Base-by-base conservation (phyloP, 305 asterid genomes). In the Solanum hybrid region DNA sequence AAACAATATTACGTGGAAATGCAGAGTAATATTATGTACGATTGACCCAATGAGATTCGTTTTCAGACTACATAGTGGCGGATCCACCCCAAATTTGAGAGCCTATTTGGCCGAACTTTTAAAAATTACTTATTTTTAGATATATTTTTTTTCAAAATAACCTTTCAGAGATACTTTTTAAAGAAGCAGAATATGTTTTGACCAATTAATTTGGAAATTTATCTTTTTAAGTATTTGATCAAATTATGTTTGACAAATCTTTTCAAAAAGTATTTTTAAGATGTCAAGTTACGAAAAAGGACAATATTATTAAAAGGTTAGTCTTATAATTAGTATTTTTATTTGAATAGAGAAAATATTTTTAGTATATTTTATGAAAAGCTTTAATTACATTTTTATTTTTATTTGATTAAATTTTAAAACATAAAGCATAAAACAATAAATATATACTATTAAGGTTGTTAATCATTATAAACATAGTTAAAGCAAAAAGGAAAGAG, bases 221-320 rank as follows among this genome's bases (percentile, higher is more conserved):
- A 12, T 42, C 56, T 42, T 42, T 42, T 42, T 12, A 42, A 42
- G 56, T 42, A 42, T 4, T 42, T 40, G 14, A 11, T 42, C 2
- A 12, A 12, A 42, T 42, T 42, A 22, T 6, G 78, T 12, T 26
- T 27, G 20, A 27, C 10, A 4, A 72, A 26, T 72, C 20, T 71
- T 26, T 26, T 1, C 10, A 71, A 73, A 27, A 27, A 14, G 10
- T 12, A 3, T 3, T 3, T 29, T 73, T 3, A 34, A 13, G 0
- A 73, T 27, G 79, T 27, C 36, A 27, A 29, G 17, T 16, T 51
- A 51, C 8, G 8, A 51, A 14, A 51, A 51, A 42, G 0, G 56
- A 42, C 0, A 42, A 0, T 42, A 42, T 0, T 42, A 13, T 42
- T 42, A 42, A 13, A 42, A 0, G 17, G 56, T 42, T 12, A 42